A percentile compares a stretch with the other conserved stretches of the same genome.
phyloP scores from a whole-genome alignment of 306 rosid genomes.

The Comarum palustre region DNA sequence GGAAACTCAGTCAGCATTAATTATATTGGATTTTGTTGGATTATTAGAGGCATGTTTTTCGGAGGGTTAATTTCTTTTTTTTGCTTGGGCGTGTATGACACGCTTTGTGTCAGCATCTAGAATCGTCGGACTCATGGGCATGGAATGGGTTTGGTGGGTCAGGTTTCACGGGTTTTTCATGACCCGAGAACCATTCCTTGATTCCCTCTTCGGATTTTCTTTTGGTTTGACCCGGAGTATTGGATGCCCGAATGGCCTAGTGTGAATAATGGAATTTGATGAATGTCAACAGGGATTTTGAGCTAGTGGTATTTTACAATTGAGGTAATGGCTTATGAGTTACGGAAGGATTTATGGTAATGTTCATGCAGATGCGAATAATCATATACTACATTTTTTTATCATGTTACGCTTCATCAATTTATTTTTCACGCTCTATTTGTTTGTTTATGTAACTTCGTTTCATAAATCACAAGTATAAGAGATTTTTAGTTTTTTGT shows the following conservation, averaged over 20 bases:
- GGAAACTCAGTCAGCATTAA: slow-evolving; percentile 24
- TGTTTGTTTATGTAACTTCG: too few relatives aligned
- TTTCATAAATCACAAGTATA: background rate
- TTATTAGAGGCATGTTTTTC: background rate
- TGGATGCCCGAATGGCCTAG: background rate
- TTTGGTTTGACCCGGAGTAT: slow-evolving; percentile 8
- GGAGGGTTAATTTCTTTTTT: background rate
- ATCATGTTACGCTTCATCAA: too few relatives aligned
- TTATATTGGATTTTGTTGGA: slow-evolving; percentile 12
- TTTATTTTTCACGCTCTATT: too few relatives aligned
- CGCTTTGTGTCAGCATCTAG: slow-evolving; percentile 9
- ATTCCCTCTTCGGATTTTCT: background rate
- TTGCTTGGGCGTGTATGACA: background rate
- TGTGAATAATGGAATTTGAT: too few relatives aligned
- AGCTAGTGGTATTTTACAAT: too few relatives aligned
- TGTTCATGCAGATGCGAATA: too few relatives aligned
- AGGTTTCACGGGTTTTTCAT: slow-evolving; percentile 9
- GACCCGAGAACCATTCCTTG: slow-evolving; percentile 5
- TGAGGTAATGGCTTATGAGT: too few relatives aligned
- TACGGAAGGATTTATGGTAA: too few relatives aligned
- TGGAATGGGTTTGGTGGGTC: slow-evolving; percentile 12
- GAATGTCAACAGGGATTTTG: too few relatives aligned
- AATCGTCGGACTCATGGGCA: background rate
- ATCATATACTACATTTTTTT: too few relatives aligned
- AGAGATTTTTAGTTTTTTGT: background rate